A percentile compares a stretch with the other conserved stretches of the same genome.
These are phyloP conservation scores for Grosmannia clavigera DNA, from an alignment of 2,329 filamentous ascomycete genomes.

Conservation along the genomic window DNA sequence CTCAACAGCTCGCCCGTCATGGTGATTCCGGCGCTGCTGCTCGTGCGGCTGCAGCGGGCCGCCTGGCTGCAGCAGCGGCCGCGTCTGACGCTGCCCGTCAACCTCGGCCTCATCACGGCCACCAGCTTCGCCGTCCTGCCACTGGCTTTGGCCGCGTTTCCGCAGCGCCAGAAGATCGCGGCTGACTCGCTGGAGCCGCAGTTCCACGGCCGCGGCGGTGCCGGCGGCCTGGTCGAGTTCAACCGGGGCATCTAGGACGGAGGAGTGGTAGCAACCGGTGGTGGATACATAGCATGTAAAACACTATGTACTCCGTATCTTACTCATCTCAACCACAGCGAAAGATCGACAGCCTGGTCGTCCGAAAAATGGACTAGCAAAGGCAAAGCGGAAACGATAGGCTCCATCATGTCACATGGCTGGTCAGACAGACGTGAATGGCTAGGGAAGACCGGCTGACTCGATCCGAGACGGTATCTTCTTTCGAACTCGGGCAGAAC, in stretches of 20 bases:
- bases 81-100: conserved; percentile 65
- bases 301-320: too few relatives aligned
- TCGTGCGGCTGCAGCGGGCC: conserved; percentile 74
- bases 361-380: not conserved
- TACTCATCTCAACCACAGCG: not conserved
- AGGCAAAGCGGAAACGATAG: not conserved
- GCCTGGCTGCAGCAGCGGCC: conserved; percentile 72
- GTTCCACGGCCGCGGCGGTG: conserved; percentile 71
- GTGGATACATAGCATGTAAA: not conserved
- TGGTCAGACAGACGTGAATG: not conserved
- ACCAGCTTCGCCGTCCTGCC: conserved; percentile 85
- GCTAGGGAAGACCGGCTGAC: too few relatives aligned
- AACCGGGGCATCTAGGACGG: conserved; percentile 68
- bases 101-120: conserved; percentile 73
- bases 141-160: conserved; percentile 81
- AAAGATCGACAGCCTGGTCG: not conserved
- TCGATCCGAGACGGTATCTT: too few relatives aligned
- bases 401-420: not conserved
- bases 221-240: conserved; percentile 80
- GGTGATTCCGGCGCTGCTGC: conserved; percentile 79
- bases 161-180: conserved; percentile 72
- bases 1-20: conserved; percentile 95
- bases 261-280: not conserved
- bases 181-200: conserved; percentile 70
- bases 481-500: too few relatives aligned